These are phyloP conservation scores for Mimosa pudica DNA, from an alignment of 306 rosid genomes.

Conservation along the genomic window DNA sequence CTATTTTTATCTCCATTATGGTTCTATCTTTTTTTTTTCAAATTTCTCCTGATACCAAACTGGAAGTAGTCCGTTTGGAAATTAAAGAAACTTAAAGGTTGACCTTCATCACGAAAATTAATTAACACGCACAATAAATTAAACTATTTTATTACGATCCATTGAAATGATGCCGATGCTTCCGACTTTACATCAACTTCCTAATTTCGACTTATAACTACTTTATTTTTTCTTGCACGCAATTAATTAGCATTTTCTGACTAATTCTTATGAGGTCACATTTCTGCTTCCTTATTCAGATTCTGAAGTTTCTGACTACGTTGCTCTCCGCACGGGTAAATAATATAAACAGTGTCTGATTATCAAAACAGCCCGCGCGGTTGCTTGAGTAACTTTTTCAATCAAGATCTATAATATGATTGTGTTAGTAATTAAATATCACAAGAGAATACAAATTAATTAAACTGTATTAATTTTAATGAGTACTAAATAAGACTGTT, in stretches of 20 bases:
- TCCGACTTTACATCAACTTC: neutral
- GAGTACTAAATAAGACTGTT: too few relatives aligned
- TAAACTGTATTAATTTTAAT: neutral
- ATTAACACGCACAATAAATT: neutral
- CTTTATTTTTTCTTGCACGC: constrained; percentile 12
- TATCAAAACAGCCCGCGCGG: neutral
- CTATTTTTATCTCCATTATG: too few relatives aligned
- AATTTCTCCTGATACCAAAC: neutral
- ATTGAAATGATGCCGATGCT: neutral
- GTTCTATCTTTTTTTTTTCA: neutral
- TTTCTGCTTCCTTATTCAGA: neutral
- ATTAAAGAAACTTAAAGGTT: neutral
- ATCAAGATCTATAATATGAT: neutral
- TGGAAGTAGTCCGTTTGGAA: neutral
- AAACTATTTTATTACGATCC: neutral
- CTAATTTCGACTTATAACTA: constrained; percentile 13
- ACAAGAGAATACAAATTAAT: neutral
- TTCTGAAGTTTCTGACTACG: neutral
- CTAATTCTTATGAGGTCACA: neutral
- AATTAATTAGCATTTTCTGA: constrained; percentile 10
- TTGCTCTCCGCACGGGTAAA: neutral
- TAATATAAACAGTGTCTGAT: neutral
- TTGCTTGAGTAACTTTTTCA: neutral
- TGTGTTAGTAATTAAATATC: neutral
- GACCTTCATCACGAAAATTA: neutral